These are phyloP conservation scores for Microdochium nivale DNA, from an alignment of 2,329 filamentous ascomycete species.

Conservation along the genomic window DNA sequence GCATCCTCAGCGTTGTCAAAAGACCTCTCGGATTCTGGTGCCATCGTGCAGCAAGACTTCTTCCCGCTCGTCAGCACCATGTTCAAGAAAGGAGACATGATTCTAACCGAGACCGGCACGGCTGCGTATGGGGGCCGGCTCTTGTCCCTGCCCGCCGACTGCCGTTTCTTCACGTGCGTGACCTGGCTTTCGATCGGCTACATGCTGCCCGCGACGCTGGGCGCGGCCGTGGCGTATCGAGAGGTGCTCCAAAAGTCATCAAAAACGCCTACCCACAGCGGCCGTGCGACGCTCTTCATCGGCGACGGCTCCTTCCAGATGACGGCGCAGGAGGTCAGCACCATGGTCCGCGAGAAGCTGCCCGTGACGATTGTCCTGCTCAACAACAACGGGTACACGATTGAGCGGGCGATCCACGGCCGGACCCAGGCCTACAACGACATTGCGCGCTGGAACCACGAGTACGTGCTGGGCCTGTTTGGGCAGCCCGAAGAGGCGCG, in stretches of 20 bases:
- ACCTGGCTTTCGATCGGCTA: constrained; percentile 55
- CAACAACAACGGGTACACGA: constrained; percentile 52
- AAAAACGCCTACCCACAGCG: constrained; percentile 12
- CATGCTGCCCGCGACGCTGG: constrained; percentile 48
- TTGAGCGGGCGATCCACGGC: constrained; percentile 50
- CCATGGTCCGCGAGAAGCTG: constrained; percentile 47
- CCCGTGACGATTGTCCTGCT: constrained; percentile 42
- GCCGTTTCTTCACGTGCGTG: constrained; percentile 36
- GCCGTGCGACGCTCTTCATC: constrained; percentile 48
- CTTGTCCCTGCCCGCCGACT: constrained; percentile 38
- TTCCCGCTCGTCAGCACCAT: constrained; percentile 37
- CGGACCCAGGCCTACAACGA: constrained; percentile 46
- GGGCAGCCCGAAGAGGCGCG: constrained; percentile 27
- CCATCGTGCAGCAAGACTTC: constrained; percentile 38
- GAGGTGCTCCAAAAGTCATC: constrained; percentile 24
- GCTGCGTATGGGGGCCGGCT: constrained; percentile 43
- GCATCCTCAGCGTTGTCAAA: constrained; percentile 7
- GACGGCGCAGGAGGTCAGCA: constrained; percentile 57
- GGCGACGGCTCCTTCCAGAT: constrained; percentile 59
- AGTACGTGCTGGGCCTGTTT: constrained; percentile 37
- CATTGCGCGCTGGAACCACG: constrained; percentile 41
- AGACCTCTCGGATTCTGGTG: constrained; percentile 7
- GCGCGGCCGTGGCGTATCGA: constrained; percentile 43
- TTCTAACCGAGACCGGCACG: constrained; percentile 51
- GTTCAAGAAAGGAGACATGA: constrained; percentile 41